A percentile compares a stretch with the other conserved stretches of the same genome.
phyloP scores from a whole-genome alignment of 306 rosid genomes.

The Vigna unguiculata region DNA sequence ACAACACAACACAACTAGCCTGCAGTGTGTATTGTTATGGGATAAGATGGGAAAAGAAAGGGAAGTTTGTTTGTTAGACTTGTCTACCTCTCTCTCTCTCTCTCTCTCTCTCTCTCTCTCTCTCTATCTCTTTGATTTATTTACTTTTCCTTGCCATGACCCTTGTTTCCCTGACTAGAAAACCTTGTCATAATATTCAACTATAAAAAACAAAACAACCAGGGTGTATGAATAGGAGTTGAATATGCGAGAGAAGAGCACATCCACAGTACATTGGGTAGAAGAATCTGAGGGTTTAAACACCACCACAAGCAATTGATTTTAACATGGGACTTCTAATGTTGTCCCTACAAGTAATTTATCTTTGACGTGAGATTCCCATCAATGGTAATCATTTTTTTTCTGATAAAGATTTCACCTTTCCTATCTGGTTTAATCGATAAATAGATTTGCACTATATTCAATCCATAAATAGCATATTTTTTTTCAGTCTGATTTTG shows the following conservation, averaged over 20 bases:
- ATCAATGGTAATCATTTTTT: too few species aligned
- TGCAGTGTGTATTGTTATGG: not conserved
- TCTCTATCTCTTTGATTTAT: not conserved
- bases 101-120: not conserved
- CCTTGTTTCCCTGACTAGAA: not conserved
- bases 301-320: too few species aligned
- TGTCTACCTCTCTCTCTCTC: not conserved
- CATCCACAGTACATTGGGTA: not conserved
- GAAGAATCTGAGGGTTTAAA: not conserved
- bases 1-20: not conserved
- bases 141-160: slow-evolving; percentile 26
- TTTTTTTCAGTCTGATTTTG: not conserved
- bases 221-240: not conserved
- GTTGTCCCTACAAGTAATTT: too few species aligned
- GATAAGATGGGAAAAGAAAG: not conserved
- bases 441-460: too few species aligned
- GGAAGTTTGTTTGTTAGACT: not conserved
- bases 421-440: too few species aligned
- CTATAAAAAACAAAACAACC: not conserved
- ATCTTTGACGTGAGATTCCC: too few species aligned
- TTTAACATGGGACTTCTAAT: too few species aligned
- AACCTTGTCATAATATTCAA: not conserved
- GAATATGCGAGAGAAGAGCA: not conserved
- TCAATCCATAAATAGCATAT: not conserved
- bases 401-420: too few species aligned